phyloP scores from a whole-genome alignment of 2,329 filamentous ascomycete species.

The Teratosphaeria gauchensis region DNA sequence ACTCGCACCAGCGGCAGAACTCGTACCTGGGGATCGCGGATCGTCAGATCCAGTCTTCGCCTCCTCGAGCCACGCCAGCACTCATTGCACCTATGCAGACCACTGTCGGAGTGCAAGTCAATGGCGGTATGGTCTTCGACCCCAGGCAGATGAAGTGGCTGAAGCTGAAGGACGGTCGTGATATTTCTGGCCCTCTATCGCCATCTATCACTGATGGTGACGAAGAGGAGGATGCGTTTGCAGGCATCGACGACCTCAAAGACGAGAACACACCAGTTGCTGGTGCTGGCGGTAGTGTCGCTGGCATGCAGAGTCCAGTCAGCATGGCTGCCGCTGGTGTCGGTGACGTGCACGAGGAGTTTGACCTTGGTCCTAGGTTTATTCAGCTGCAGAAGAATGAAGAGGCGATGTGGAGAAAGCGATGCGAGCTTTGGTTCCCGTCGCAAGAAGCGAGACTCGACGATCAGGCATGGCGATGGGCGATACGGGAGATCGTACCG shows the following conservation, averaged over 20 bases:
- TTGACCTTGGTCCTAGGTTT: conserved; percentile 93
- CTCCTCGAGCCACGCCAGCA: conserved; percentile 48
- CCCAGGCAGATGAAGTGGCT: conserved; percentile 97
- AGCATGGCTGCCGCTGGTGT: conserved; percentile 53
- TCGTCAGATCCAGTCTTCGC: conserved; percentile 30
- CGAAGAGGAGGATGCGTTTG: conserved; percentile 87
- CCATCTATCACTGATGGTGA: conserved; percentile 61
- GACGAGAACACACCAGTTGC: conserved; percentile 41
- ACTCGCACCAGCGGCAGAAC: conserved; percentile 13
- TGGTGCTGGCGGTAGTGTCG: conserved; percentile 8
- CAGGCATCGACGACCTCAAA: conserved; percentile 84
- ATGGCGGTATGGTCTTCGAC: conserved; percentile 98
- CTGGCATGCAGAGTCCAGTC: conserved; percentile 20
- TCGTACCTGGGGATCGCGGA: conserved; percentile 16
- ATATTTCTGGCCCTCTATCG: conserved; percentile 27
- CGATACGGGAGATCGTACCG: conserved; percentile 11
- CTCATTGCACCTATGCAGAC: conserved; percentile 85
- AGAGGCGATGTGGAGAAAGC: conserved; percentile 81
- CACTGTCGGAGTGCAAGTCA: conserved; percentile 77
- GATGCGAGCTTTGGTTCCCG: conserved; percentile 76
- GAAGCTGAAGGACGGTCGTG: conserved; percentile 43
- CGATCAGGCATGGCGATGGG: conserved; percentile 56
- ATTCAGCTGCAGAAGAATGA: conserved; percentile 81
- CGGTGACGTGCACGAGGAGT: conserved; percentile 72
- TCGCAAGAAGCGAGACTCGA: conserved; percentile 53